Percentiles rank a stretch among this genome's conserved stretches.
Conservation (phyloP, 192 early-diverging fungal genomes). For the Coemansia sp. region DNA sequence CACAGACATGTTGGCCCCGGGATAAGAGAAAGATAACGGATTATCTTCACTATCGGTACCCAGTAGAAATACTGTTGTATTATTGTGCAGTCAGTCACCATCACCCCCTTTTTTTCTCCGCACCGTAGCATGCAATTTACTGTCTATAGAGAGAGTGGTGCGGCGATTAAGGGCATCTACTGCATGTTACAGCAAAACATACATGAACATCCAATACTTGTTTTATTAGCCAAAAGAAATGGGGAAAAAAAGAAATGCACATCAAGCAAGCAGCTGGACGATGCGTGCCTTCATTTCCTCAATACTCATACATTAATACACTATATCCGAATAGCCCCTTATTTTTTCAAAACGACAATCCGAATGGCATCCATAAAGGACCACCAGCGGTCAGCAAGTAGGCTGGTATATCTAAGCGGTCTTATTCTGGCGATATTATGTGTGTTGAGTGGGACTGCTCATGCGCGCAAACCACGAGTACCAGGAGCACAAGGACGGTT, state of each 20-base stretch:
- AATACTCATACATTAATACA: not conserved
- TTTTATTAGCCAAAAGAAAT: not conserved
- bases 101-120: not conserved
- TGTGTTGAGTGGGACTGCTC: not conserved
- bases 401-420: not conserved
- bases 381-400: not conserved
- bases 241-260: not conserved
- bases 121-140: slow-evolving; percentile 1
- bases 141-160: not conserved
- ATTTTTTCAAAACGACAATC: not conserved
- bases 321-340: slow-evolving; percentile 3
- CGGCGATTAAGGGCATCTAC: slow-evolving; percentile 12
- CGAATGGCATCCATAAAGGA: slow-evolving; percentile 2
- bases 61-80: not conserved
- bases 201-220: slow-evolving; percentile 8
- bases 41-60: not conserved
- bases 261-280: not conserved
- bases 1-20: not conserved
- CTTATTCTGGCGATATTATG: slow-evolving; percentile 1
- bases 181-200: slow-evolving; percentile 11
- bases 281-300: slow-evolving; percentile 4
- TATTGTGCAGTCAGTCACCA: not conserved
- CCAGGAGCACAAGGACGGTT: slow-evolving; percentile 49
- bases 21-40: too few species aligned
- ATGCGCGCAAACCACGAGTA: slow-evolving; percentile 46